phyloP scores from a whole-genome alignment of 78 protist species.

The Dictyostelium capitatum region DNA sequence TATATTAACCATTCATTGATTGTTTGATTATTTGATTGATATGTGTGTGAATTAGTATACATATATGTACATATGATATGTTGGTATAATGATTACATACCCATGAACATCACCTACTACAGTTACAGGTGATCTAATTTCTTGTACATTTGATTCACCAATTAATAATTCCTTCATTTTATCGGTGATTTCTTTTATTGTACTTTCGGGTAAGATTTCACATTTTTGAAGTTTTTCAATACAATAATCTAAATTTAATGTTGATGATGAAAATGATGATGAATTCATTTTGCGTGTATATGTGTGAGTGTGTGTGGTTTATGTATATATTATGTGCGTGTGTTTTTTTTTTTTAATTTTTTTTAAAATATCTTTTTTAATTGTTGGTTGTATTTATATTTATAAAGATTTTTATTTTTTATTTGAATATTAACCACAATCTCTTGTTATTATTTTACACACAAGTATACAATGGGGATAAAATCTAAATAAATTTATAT shows the following conservation, averaged over 20 bases:
- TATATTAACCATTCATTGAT: too few relatives aligned
- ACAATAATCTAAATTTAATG: slow-evolving; percentile 77
- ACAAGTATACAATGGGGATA: too few relatives aligned
- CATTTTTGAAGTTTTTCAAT: slow-evolving; percentile 81
- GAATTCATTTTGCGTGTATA: neutral
- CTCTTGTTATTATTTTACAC: too few relatives aligned
- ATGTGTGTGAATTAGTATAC: neutral
- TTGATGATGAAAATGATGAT: neutral
- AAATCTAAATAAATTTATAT: too few relatives aligned
- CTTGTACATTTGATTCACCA: slow-evolving; percentile 93
- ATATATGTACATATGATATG: neutral
- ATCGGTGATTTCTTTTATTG: slow-evolving; percentile 76
- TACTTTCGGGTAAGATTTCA: slow-evolving; percentile 59
- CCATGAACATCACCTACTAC: slow-evolving; percentile 99
- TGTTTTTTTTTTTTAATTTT: neutral
- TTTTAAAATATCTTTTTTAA: too few relatives aligned
- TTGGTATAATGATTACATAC: neutral
- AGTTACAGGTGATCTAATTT: slow-evolving; percentile 95
- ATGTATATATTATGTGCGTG: too few relatives aligned
- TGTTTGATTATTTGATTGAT: neutral
- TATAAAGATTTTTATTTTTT: neutral
- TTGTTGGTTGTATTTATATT: neutral
- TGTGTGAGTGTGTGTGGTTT: neutral
- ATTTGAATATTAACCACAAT: too few relatives aligned
- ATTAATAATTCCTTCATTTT: slow-evolving; percentile 89